A percentile compares a stretch with the other conserved stretches of the same genome.
These are phyloP conservation scores for Microdochium paspali DNA, from an alignment of 2,329 filamentous ascomycete species.

Conservation along the genomic window DNA sequence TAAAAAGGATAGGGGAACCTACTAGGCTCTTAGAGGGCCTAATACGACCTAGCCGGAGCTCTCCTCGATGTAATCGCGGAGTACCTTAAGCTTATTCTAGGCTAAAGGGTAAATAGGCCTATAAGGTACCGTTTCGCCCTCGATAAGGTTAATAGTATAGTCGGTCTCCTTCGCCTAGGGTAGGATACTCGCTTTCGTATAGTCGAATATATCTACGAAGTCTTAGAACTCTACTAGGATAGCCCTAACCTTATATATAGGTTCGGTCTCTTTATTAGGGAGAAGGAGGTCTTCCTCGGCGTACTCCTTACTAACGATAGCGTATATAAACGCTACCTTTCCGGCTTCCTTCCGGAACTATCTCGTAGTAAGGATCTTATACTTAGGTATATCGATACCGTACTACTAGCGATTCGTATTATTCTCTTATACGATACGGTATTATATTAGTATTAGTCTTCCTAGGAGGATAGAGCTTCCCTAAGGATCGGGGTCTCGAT, in stretches of 20 bases:
- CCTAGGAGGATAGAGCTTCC: neutral
- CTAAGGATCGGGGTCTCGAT: neutral
- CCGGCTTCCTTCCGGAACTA: neutral
- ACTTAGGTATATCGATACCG: neutral
- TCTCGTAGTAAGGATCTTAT: neutral
- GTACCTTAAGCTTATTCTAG: neutral
- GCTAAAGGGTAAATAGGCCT: neutral
- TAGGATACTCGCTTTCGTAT: neutral
- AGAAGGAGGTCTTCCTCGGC: neutral
- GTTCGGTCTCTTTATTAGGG: neutral
- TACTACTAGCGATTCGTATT: neutral
- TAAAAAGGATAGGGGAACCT: conserved; percentile 17
- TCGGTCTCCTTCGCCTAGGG: neutral
- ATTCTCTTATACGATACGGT: neutral
- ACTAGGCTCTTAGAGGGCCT: conserved; percentile 1
- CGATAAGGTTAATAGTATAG: neutral
- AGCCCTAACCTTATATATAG: neutral
- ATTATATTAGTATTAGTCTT: neutral
- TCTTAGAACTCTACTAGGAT: neutral
- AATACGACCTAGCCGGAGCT: neutral
- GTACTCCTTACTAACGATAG: too few relatives aligned
- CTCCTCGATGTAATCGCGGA: neutral
- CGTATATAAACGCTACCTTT: too few relatives aligned
- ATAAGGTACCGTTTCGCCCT: too few relatives aligned
- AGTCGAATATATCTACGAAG: neutral